These are phyloP conservation scores for Leccinum imitatum DNA, from an alignment of 768 basidiomycete genomes.

Conservation along the genomic window DNA sequence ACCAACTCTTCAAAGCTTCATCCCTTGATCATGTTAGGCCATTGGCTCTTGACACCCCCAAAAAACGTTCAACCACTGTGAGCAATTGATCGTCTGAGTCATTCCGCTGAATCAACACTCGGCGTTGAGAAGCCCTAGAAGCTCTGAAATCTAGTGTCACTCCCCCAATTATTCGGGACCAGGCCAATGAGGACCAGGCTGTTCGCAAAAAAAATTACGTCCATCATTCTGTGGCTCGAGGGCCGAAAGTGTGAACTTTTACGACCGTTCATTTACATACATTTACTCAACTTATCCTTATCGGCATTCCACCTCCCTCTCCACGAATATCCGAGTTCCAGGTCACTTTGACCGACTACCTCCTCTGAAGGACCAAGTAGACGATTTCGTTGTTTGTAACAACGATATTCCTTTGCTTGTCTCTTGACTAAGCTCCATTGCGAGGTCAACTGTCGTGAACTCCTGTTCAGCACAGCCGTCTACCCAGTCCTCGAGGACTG, in stretches of 20 bases:
- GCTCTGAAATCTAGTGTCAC: neutral
- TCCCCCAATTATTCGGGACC: neutral
- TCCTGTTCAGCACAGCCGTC: neutral
- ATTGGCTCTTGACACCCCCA: too few species aligned
- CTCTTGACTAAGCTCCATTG: neutral
- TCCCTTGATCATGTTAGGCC: too few species aligned
- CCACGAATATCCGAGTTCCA: neutral
- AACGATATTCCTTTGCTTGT: neutral
- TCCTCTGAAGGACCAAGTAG: conserved; percentile 10
- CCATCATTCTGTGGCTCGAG: neutral
- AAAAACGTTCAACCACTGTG: neutral
- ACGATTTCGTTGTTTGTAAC: conserved; percentile 1
- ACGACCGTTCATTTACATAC: neutral
- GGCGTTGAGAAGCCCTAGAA: neutral
- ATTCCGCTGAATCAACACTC: neutral
- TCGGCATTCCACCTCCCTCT: neutral
- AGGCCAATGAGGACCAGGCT: neutral
- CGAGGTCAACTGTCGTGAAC: conserved; percentile 18
- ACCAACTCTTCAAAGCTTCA: too few species aligned
- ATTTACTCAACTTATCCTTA: neutral
- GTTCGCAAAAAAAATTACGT: neutral
- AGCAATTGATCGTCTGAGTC: neutral
- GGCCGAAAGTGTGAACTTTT: neutral
- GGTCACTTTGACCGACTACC: conserved; percentile 1
- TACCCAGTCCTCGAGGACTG: neutral